These are phyloP conservation scores for Physcomitrium patens DNA, from an alignment of 225 moss, liverwort and hornwort species.

Conservation along the genomic window DNA sequence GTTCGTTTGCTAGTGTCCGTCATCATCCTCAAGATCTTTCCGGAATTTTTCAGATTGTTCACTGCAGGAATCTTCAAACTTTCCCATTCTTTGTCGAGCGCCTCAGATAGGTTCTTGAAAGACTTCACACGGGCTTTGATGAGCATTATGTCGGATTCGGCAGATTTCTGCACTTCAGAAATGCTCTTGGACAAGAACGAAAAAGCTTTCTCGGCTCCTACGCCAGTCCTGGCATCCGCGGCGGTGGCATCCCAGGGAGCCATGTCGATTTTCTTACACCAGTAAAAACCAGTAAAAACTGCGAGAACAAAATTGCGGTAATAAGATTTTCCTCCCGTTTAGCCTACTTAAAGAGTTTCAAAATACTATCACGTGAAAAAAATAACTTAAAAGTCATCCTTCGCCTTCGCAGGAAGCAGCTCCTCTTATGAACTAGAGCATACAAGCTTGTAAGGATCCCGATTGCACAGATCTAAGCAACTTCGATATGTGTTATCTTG, in stretches of 20 bases:
- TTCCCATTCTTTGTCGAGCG: constrained; percentile 96
- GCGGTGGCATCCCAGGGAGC: constrained; percentile 60
- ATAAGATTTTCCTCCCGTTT: background rate
- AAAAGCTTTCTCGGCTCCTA: constrained; percentile 84
- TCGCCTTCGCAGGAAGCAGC: background rate
- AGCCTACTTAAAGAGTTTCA: background rate
- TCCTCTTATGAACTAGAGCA: background rate
- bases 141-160: constrained; percentile 88
- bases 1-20: constrained; percentile 67
- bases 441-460: background rate
- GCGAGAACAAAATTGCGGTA: constrained; percentile 25
- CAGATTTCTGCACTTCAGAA: constrained; percentile 90
- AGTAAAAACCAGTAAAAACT: constrained; percentile 34
- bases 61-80: constrained; percentile 78
- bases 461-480: background rate
- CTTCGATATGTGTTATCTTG: background rate
- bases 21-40: constrained; percentile 80
- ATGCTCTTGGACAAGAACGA: constrained; percentile 89
- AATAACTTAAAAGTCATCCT: background rate
- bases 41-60: constrained; percentile 74
- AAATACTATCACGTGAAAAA: background rate
- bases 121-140: constrained; percentile 88
- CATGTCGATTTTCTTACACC: constrained; percentile 37
- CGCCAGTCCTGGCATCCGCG: constrained; percentile 55
- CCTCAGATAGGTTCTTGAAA: constrained; percentile 83